Evolutionary conservation across 768 basidiomycete genomes (phyloP).

Genomic region (Serendipita sp.): DNA sequence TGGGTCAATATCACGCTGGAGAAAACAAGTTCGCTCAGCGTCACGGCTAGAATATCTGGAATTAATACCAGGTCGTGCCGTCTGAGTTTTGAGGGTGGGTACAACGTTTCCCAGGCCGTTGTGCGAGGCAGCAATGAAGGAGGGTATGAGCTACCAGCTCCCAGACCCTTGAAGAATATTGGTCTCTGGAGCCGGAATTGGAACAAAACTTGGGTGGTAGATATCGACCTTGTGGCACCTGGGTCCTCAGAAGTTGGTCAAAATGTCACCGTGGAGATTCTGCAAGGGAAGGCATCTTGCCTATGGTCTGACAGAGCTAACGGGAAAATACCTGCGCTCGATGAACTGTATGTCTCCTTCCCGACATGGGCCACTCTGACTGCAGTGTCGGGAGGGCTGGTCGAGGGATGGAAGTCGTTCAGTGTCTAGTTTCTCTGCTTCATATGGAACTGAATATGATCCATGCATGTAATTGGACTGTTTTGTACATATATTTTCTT

Average conservation of each 20-base stretch:
- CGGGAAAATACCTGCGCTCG: not conserved
- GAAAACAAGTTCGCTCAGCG: not conserved
- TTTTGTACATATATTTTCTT: not conserved
- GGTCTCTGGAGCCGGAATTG: not conserved
- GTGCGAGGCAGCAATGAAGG: not conserved
- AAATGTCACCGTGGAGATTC: not conserved
- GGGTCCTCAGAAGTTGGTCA: not conserved
- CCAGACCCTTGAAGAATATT: not conserved
- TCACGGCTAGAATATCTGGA: not conserved
- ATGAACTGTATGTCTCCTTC: not conserved
- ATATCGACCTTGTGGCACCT: not conserved
- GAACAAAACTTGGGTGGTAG: not conserved
- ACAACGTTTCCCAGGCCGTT: not conserved
- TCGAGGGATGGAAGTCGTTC: conserved; percentile 1
- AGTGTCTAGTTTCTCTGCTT: not conserved
- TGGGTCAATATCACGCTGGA: not conserved
- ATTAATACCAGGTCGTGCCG: not conserved
- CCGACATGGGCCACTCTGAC: not conserved
- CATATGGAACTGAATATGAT: not conserved
- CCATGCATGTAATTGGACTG: not conserved
- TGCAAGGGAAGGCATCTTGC: not conserved
- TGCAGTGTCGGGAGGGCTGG: not conserved
- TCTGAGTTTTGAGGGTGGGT: not conserved
- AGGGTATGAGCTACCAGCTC: not conserved
- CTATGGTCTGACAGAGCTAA: not conserved